Evolutionary conservation across 108 stramenopile species (phyloP), one percentile per base, ranked within the genome.

Genomic region (Nitzschia palea): DNA sequence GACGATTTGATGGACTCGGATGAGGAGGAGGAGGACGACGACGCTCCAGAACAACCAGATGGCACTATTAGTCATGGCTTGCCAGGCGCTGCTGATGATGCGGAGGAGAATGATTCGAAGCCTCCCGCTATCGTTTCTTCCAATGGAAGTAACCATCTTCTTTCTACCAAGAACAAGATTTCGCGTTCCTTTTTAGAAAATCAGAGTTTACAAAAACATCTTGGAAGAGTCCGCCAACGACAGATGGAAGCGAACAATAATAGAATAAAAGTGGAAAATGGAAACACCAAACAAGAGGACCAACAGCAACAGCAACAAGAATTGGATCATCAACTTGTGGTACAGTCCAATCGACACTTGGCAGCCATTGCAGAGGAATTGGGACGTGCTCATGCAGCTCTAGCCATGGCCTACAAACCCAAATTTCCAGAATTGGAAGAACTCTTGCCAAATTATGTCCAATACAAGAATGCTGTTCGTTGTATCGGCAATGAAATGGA

Each of bases 341-440:
- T 90, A 12, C 32, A 76, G 14, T 88, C 87, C 55, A 93, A 90
- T 72, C 78, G 69, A 44, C 73, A 73, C 43, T 80, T 90, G 25
- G 55, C 82, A 4, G 50, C 67, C 14, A 56, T 90, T n/a, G 60
- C 61, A 5, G 74, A 87, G 23, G 92, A 93, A 80, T 60, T 90
- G 14, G 44, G 43, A 17, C 54, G 55, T 1, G 82, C 87, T 9
- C 89, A 93, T 57, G 71, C 61, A 9, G 68, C 67, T 10, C 47
- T 93, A 33, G 72, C 81, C 25, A 43, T 40, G 2, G 62, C 75
- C 3, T 93, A 93, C 69, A 59, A 79, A 50, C 78, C 88, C 35
- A 90, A 90, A 67, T 93, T 93, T 61, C 97, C 98, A 2, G 97
- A 98, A 80, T 77, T 99, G 44, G 96, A 97, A 71, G 90, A 96